These are phyloP conservation scores for Spinacia oleracea DNA, from an alignment of 179 eudicot species.

Conservation along the genomic window DNA sequence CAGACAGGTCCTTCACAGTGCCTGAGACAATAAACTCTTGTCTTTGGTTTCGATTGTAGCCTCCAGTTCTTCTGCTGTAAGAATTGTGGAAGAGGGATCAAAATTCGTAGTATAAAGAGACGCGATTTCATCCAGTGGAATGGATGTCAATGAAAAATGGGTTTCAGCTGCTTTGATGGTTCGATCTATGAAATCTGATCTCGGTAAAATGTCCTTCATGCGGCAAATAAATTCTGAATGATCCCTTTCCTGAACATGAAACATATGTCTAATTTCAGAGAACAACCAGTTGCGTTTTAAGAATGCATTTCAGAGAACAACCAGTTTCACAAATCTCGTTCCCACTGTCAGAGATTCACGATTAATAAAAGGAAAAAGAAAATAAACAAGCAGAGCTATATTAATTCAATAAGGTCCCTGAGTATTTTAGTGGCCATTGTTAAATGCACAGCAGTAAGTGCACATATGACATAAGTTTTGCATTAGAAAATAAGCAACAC, in stretches of 20 bases:
- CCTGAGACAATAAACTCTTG: slow-evolving; percentile 20
- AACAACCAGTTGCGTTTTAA: background rate
- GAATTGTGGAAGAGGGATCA: slow-evolving; percentile 53
- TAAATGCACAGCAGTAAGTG: background rate
- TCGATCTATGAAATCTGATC: slow-evolving; percentile 57
- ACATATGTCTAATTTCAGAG: background rate
- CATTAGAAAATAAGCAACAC: slow-evolving; percentile 19
- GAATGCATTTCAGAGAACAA: background rate
- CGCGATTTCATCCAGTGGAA: slow-evolving; percentile 38
- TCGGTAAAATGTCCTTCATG: slow-evolving; percentile 69
- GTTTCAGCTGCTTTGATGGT: slow-evolving; percentile 53
- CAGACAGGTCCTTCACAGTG: slow-evolving; percentile 17
- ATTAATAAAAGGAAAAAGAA: background rate
- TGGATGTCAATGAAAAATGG: slow-evolving; percentile 48
- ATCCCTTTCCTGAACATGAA: slow-evolving; percentile 56
- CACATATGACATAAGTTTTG: background rate
- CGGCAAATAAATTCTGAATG: slow-evolving; percentile 82
- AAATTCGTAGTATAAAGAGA: slow-evolving; percentile 33
- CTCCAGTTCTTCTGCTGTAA: slow-evolving; percentile 52
- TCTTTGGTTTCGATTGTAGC: slow-evolving; percentile 17
- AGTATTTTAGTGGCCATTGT: background rate
- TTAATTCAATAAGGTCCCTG: background rate
- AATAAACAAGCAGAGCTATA: background rate
- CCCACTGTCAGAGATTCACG: background rate
- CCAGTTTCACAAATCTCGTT: too few relatives aligned